Conservation (phyloP, 2,329 filamentous ascomycete species). For the Trichoderma endophyticum region DNA sequence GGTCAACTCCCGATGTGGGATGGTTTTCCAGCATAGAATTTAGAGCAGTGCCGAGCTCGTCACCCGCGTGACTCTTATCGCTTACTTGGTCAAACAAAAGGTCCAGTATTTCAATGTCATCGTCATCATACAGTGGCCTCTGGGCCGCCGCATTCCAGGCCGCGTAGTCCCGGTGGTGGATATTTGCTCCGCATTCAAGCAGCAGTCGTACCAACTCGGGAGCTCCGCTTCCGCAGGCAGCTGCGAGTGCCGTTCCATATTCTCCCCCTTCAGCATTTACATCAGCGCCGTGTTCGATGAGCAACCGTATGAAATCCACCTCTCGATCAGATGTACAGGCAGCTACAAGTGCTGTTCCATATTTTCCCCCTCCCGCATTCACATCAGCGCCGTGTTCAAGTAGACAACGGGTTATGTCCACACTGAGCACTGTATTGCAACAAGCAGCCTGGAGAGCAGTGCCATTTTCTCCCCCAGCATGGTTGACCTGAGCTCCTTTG, state of each 20-base stretch:
- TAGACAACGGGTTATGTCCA: not conserved
- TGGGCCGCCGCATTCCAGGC: not conserved
- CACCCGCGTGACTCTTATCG: not conserved
- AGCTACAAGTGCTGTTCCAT: not conserved
- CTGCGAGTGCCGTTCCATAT: not conserved
- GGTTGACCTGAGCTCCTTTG: not conserved
- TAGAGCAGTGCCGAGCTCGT: not conserved
- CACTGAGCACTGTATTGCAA: fast-evolving
- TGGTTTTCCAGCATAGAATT: too few species aligned
- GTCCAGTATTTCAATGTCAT: not conserved
- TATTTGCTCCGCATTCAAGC: not conserved
- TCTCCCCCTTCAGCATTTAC: not conserved
- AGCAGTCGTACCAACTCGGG: not conserved
- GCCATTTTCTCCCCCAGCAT: fast-evolving
- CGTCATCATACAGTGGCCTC: too few species aligned
- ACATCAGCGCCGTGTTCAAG: not conserved
- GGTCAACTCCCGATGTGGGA: too few species aligned
- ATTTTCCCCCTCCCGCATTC: not conserved
- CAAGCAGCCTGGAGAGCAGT: not conserved
- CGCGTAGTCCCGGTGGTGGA: not conserved
- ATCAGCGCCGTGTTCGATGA: not conserved
- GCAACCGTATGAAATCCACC: not conserved
- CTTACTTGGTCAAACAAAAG: not conserved
- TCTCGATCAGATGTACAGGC: fast-evolving
- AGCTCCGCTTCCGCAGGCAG: fast-evolving